Base-by-base conservation (phyloP, 148 eudicot genomes). In the Nyssa sinensis region DNA sequence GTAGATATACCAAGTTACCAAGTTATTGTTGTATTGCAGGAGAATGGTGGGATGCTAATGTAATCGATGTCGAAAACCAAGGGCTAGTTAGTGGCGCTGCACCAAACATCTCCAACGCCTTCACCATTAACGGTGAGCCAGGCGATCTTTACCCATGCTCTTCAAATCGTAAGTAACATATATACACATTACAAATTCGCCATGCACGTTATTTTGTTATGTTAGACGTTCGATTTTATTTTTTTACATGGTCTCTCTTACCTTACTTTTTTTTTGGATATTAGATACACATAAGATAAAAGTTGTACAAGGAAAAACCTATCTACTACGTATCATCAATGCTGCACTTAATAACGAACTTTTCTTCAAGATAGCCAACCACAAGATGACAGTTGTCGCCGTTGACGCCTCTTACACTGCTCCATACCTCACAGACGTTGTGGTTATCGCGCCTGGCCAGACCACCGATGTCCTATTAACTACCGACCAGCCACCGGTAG, bases 11-110 rank as follows among this genome's bases (percentile, higher is more conserved):
- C n/a, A n/a, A n/a, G n/a, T n/a, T n/a, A n/a, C n/a, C n/a, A n/a
- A n/a, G n/a, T n/a, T 49, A 21, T 41, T 39, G 30, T 24, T 21
- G 7, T 21, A 37, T 72, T 74, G 72, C 77, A 91, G 97, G 93
- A 21, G 93, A 91, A 68, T 91, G 97, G 97, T 91, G 97, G 97
- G 86, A 91, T 75, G 82, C 83, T 19, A 83, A 88, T 74, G 85
- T 84, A 9, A 32, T 81, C 2, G 90, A 87, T 11, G 84, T 89
- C 0, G 85, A 78, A 37, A 67, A 77, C 9, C 25, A 78, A 60
- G 88, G 74, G 1, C 53, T 74, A 3, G 83, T 77, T 0, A 79
- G 71, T 0, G 93, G 93, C 0, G 86, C 39, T 12, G 82, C 85
- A 1, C 91, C 97, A 3, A 86, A 83, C 23, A 59, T 51, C 12